Evolutionary conservation across 176 grass and related monocot species (phyloP), one percentile per base, ranked within the genome.

Genomic region (Hyparrhenia diplandra): DNA sequence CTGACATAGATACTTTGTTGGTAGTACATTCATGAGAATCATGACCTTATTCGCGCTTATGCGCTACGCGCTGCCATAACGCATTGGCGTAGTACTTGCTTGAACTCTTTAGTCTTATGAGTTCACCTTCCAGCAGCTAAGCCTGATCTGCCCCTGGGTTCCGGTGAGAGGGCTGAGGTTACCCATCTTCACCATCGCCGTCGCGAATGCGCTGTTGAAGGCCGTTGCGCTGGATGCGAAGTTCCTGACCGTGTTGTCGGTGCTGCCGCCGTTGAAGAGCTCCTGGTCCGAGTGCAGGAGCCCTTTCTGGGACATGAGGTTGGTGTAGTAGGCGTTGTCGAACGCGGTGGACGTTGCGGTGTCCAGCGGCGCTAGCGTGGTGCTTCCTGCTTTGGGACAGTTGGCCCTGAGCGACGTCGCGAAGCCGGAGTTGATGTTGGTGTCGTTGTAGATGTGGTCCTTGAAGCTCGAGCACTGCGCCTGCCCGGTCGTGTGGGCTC

Each of bases 401-500:
- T 55, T 92, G 13, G 65, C 82, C 82, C 35, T 30, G 11, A 80
- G 49, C 21, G 86, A 60, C 23, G 64, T 57, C 46, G 83, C 83
- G 34, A 86, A 89, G 24, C 83, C 28, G 7, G 79, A 12, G 40
- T 95, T 13, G 73, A 95, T 88, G 85, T 88, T 89, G 51, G 87
- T 80, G 62, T 91, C 92, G 67, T 89, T 89, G 92, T 94, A 91
- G 77, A 94, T 87, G 21, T 83, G 88, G 10, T 0, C 25, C 14
- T 80, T 35, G 83, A 82, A 95, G 36, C 2, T 78, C 1, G 1
- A 1, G 85, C 90, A 92, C 39, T 84, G 83, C 3, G 93, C 79
- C 46, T 89, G 74, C 2, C 93, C 93, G 46, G 92, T 88, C 51
- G 93, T 95, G 87, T 92, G 87, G 79, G 84, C 89, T 1, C 92